phyloP scores from a whole-genome alignment of 192 early-diverging fungal species.

The Rhizoclosmatium sp. region DNA sequence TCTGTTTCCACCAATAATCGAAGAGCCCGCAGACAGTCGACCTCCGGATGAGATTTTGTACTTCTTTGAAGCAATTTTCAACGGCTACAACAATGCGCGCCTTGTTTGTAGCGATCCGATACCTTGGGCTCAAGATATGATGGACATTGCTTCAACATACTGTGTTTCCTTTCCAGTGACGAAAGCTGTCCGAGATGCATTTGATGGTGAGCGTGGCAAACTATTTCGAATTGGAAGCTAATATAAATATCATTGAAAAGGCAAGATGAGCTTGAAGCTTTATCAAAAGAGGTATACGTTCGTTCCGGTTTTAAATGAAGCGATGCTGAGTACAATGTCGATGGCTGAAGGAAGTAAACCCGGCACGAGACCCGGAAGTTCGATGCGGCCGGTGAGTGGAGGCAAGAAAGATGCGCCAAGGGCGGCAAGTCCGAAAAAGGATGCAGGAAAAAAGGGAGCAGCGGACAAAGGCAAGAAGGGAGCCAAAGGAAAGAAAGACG shows the following conservation, averaged over 20 bases:
- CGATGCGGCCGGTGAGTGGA: background rate
- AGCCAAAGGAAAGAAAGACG: conserved; percentile 4
- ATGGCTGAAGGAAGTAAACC: background rate
- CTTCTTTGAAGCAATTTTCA: conserved; percentile 21
- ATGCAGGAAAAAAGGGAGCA: conserved; percentile 1
- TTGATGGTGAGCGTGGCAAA: conserved; percentile 8
- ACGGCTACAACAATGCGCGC: background rate
- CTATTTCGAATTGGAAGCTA: background rate
- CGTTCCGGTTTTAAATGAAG: background rate
- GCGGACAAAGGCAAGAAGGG: conserved; percentile 18
- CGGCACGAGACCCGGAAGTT: background rate
- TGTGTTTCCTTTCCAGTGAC: conserved; percentile 17
- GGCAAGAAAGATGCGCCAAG: conserved; percentile 1
- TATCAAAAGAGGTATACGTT: conserved; percentile 5
- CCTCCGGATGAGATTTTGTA: conserved; percentile 29
- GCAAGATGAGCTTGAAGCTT: background rate
- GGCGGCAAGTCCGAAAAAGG: conserved; percentile 13
- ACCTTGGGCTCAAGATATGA: conserved; percentile 25
- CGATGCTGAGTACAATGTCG: background rate
- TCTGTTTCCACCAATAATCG: conserved; percentile 1
- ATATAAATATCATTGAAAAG: background rate
- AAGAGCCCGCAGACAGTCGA: conserved; percentile 14
- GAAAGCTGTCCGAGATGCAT: conserved; percentile 11
- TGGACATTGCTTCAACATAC: background rate
- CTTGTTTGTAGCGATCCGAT: conserved; percentile 15